phyloP scores from a whole-genome alignment of 2,329 filamentous ascomycete species.

The Verticillium nonalfalfae region DNA sequence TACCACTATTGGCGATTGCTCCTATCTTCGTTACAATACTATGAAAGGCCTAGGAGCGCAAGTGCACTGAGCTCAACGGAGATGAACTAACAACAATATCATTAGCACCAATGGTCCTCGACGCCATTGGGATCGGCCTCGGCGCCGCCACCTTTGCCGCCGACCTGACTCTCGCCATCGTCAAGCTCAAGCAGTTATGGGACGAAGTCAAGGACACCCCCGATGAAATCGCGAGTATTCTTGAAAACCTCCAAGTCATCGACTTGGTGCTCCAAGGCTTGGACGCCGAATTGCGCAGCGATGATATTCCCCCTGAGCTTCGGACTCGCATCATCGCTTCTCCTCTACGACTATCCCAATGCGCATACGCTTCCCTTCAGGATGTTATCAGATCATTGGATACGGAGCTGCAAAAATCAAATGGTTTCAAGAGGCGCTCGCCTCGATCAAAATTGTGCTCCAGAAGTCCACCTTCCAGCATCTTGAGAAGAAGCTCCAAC shows the following conservation, averaged over 20 bases:
- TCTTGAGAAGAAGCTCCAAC: neutral
- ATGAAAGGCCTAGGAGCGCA: no score
- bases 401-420: neutral
- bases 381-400: neutral
- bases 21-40: no score
- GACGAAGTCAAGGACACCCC: constrained; percentile 6
- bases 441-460: neutral
- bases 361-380: neutral
- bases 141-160: neutral
- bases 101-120: neutral
- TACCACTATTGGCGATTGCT: no score
- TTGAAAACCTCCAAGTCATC: neutral
- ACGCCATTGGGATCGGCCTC: neutral
- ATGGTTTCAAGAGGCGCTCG: neutral
- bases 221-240: neutral
- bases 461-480: neutral
- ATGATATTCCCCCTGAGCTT: neutral
- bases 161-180: neutral
- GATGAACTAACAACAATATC: neutral
- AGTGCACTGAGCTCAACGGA: no score
- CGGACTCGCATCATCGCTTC: neutral
- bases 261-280: neutral
- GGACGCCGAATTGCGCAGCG: neutral
- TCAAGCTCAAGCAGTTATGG: constrained; percentile 6
- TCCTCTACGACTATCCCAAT: neutral